Base-by-base conservation (phyloP, 2,329 filamentous ascomycete species). In the Setomelanomma holmii region DNA sequence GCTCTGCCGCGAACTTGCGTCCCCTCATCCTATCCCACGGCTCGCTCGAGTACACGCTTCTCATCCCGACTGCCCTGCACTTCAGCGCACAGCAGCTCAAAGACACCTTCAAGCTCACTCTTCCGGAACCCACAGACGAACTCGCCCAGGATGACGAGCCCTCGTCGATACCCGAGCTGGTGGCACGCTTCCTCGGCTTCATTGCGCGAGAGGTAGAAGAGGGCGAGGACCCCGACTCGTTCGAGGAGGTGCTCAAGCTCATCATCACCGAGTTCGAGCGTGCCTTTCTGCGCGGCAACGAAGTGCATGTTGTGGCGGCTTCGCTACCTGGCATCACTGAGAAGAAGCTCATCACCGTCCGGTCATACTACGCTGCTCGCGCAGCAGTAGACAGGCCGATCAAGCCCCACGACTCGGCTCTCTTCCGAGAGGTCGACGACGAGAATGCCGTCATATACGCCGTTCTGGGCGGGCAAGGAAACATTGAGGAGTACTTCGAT, bases 401-500 rank as follows among this genome's bases (percentile, higher is more conserved):
- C 73, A 93, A 92, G 78, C 86, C 91, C 22, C 93, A 99, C 75
- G 90, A 96, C 73, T 98, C 96, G 35, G 96, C 95, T 30, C 84
- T 99, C 40, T 86, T 97, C 71, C 86, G 95, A 63, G 93, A 95
- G 44, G 91, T 91, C 8, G 87, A 89, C 40, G 93, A 97, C 58
- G 88, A 86, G 56, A 87, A 88, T 49, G 93, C 93, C 48, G 88
- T 86, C 66, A 85, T 99, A 54, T 99, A 96, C 80, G 93, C 88
- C 61, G 92, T 99, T 56, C 96, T 98, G 64, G 95, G 95, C 54
- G 95, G 95, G 5, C 95, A 99, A 76, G 95, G 95, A 66, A 99
- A 99, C 77, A 98, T 99, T 60, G 93, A 99, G 78, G 96, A 99
- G 79, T 99, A 99, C 79, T 99, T 99, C 69, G 93, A 99, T 64